A percentile compares a stretch with the other conserved stretches of the same genome.
phyloP scores from a whole-genome alignment of 2,329 filamentous ascomycete genomes.

The Fusarium miscanthi region DNA sequence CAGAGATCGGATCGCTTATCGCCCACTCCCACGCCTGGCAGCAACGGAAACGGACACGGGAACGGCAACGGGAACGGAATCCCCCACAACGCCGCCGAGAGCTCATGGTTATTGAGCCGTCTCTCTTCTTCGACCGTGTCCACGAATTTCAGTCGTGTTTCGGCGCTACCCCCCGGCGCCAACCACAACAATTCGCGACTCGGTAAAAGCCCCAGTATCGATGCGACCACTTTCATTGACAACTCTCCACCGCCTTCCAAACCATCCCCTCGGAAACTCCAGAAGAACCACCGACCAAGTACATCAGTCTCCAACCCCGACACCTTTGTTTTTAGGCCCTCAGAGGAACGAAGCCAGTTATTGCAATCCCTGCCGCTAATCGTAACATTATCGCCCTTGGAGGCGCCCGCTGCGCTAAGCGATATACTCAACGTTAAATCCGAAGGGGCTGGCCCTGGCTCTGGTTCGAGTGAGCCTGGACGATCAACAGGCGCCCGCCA shows the following conservation, averaged over 20 bases:
- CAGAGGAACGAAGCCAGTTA: conserved; percentile 27
- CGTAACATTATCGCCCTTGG: conserved; percentile 41
- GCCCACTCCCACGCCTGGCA: conserved; percentile 15
- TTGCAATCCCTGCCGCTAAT: conserved; percentile 42
- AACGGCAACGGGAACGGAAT: conserved; percentile 30
- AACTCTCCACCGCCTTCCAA: conserved; percentile 47
- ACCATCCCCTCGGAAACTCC: conserved; percentile 52
- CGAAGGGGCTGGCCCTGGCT: conserved; percentile 46
- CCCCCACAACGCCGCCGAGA: conserved; percentile 53
- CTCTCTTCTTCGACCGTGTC: conserved; percentile 66
- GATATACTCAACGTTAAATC: conserved; percentile 36
- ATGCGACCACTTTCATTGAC: conserved; percentile 52
- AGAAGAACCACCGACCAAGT: conserved; percentile 51
- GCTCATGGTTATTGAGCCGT: conserved; percentile 61
- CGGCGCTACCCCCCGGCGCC: conserved; percentile 48
- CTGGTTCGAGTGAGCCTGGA: conserved; percentile 41
- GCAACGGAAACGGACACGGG: conserved; percentile 18
- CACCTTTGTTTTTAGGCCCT: conserved; percentile 4
- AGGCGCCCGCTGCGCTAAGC: conserved; percentile 35
- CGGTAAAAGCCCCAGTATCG: conserved; percentile 58
- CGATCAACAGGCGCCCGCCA: conserved; percentile 39
- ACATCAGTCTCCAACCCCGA: conserved; percentile 33
- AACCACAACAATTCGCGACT: conserved; percentile 48
- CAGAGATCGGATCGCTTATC: conserved; percentile 36
- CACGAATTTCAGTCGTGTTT: conserved; percentile 53